Percentiles rank a stretch among this genome's conserved stretches.
phyloP scores from a whole-genome alignment of 805 yeast species.

The Isabelozyma pseudorhagii region DNA sequence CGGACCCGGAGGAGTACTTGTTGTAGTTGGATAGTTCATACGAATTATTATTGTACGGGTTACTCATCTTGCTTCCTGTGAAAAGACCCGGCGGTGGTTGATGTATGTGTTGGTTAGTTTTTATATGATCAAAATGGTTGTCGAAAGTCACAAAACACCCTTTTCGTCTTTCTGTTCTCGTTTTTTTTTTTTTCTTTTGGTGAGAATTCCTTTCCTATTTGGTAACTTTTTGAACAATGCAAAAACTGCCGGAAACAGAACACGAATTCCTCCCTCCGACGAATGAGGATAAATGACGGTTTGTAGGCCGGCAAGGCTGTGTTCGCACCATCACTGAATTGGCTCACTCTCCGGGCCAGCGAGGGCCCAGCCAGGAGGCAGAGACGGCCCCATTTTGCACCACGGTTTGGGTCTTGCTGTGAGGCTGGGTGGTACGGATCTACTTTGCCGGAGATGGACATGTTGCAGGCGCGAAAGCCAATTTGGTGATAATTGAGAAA shows the following conservation, averaged over 20 bases:
- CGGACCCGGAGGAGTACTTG: slow-evolving; percentile 20
- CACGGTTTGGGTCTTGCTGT: too few relatives aligned
- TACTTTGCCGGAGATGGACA: too few relatives aligned
- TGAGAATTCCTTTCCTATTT: neutral
- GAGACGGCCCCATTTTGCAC: too few relatives aligned
- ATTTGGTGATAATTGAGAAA: too few relatives aligned
- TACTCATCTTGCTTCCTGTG: slow-evolving; percentile 22
- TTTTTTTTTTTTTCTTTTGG: neutral
- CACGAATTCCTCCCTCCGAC: neutral
- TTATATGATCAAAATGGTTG: neutral
- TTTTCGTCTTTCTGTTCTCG: neutral
- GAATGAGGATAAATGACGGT: too few relatives aligned
- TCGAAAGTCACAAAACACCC: neutral
- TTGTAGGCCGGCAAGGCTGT: too few relatives aligned
- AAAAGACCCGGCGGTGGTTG: neutral
- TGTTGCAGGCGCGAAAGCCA: too few relatives aligned
- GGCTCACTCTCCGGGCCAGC: too few relatives aligned
- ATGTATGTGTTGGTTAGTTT: too few relatives aligned
- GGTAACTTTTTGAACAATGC: neutral
- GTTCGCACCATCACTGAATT: too few relatives aligned
- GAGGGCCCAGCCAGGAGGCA: too few relatives aligned
- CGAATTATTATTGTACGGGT: slow-evolving; percentile 25
- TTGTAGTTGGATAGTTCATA: slow-evolving; percentile 26
- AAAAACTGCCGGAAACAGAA: neutral
- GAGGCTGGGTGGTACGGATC: too few relatives aligned